Evolutionary conservation across 257 asterid species (phyloP).

Genomic region (Datura wrightii): DNA sequence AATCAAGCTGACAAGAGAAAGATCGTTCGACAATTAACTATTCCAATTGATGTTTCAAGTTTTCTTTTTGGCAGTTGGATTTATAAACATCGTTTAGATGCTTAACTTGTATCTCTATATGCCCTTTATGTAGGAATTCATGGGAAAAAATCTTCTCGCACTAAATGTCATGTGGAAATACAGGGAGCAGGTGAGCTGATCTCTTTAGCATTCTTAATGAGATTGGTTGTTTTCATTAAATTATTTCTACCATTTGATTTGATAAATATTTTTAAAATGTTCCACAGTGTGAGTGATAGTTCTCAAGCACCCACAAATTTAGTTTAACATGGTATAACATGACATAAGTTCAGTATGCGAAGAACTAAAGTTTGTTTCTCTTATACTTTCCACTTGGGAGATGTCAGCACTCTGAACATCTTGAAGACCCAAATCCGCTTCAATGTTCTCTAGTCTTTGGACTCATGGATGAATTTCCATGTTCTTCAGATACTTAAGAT

Average conservation of each 20-base stretch:
- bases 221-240: not conserved
- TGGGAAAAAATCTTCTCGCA: constrained; percentile 97
- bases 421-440: not conserved
- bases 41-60: not conserved
- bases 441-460: not conserved
- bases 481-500: constrained; percentile 2
- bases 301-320: not conserved
- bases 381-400: not conserved
- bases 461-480: not conserved
- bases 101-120: constrained; percentile 15
- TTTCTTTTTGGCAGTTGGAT: not conserved
- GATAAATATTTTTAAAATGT: not conserved
- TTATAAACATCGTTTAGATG: not conserved
- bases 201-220: not conserved
- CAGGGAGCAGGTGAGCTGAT: constrained; percentile 81
- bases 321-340: not conserved
- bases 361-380: not conserved
- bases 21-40: not conserved
- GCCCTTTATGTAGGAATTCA: constrained; percentile 72
- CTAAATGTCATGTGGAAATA: constrained; percentile 99
- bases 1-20: not conserved
- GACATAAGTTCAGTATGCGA: not conserved
- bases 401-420: constrained; percentile 22
- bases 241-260: not conserved
- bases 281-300: not conserved